phyloP scores from a whole-genome alignment of 2,329 filamentous ascomycete species.

The Trichophyton rubrum region DNA sequence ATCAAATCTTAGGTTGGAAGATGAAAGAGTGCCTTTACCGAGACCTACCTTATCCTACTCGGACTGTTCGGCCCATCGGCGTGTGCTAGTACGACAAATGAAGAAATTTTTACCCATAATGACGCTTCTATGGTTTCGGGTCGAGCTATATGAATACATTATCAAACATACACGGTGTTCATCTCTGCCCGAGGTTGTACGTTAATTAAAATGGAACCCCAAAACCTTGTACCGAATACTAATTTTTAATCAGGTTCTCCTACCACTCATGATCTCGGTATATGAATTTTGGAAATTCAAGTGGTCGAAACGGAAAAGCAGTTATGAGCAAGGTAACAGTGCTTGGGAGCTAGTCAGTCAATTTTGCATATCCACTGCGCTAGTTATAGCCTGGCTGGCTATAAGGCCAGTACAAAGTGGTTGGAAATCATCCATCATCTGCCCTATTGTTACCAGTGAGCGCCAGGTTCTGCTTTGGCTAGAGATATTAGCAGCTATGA shows the following conservation, averaged over 20 bases:
- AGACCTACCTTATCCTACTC: neutral
- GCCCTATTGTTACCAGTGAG: constrained; percentile 29
- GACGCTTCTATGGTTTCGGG: constrained; percentile 19
- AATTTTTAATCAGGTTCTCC: constrained; percentile 21
- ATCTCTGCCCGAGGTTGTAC: constrained; percentile 24
- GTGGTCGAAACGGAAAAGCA: constrained; percentile 16
- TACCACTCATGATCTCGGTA: constrained; percentile 31
- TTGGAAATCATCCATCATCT: constrained; percentile 39
- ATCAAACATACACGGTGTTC: constrained; percentile 35
- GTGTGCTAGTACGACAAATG: constrained; percentile 14
- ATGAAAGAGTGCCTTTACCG: neutral
- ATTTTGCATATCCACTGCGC: constrained; percentile 26
- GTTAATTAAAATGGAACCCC: constrained; percentile 7
- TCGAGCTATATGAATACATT: constrained; percentile 32
- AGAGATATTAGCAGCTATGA: constrained; percentile 23
- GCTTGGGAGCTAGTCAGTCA: constrained; percentile 21
- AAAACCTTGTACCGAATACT: neutral
- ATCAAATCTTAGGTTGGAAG: neutral
- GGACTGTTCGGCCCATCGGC: constrained; percentile 8
- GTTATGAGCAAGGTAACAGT: constrained; percentile 8
- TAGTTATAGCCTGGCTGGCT: constrained; percentile 29
- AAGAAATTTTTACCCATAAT: constrained; percentile 16
- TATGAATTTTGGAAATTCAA: constrained; percentile 31
- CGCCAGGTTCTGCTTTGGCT: constrained; percentile 25
- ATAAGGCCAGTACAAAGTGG: constrained; percentile 24